A percentile compares a stretch with the other conserved stretches of the same genome.
phyloP scores from a whole-genome alignment of 106 monocot species.

The Dioscorea zingiberensis region DNA sequence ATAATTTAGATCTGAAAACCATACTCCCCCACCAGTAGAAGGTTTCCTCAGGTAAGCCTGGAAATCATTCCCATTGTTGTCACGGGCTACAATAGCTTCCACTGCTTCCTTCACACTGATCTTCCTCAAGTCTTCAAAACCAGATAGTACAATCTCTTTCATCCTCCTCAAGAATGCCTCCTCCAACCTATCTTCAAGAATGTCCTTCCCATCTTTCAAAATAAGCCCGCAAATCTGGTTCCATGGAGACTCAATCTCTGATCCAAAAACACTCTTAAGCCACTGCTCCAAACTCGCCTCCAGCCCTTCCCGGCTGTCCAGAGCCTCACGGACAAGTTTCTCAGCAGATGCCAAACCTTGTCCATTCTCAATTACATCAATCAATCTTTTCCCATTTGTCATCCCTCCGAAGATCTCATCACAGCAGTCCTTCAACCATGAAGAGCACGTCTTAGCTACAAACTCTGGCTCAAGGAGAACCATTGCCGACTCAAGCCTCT shows the following conservation, averaged over 20 bases:
- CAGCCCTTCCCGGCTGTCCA: slow-evolving; percentile 55
- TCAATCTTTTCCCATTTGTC: slow-evolving; percentile 25
- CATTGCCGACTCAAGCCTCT: slow-evolving; percentile 76
- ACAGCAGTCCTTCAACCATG: slow-evolving; percentile 73
- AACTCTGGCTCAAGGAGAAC: slow-evolving; percentile 58
- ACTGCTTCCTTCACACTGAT: slow-evolving; percentile 50
- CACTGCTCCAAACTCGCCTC: slow-evolving; percentile 83
- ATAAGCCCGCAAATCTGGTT: slow-evolving; percentile 65
- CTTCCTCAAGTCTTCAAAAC: slow-evolving; percentile 51
- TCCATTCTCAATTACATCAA: slow-evolving; percentile 46
- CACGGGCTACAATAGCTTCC: slow-evolving; percentile 40
- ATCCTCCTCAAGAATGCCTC: slow-evolving; percentile 63
- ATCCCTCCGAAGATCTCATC: slow-evolving; percentile 58
- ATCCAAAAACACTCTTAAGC: slow-evolving; percentile 85
- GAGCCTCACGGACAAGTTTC: slow-evolving; percentile 46
- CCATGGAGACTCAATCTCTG: slow-evolving; percentile 90
- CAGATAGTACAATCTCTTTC: slow-evolving; percentile 69
- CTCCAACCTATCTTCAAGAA: slow-evolving; percentile 74
- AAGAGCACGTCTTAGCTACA: slow-evolving; percentile 49
- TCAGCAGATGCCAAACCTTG: slow-evolving; percentile 47
- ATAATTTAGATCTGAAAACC: slow-evolving; percentile 77
- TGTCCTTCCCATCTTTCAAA: slow-evolving; percentile 76
- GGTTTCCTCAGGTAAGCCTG: slow-evolving; percentile 47
- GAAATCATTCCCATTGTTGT: slow-evolving; percentile 38
- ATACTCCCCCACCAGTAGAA: slow-evolving; percentile 61